A percentile compares a stretch with the other conserved stretches of the same genome.
These are phyloP conservation scores for Ustilago sp. DNA, from an alignment of 1,284 basidiomycete species.

Conservation along the genomic window DNA sequence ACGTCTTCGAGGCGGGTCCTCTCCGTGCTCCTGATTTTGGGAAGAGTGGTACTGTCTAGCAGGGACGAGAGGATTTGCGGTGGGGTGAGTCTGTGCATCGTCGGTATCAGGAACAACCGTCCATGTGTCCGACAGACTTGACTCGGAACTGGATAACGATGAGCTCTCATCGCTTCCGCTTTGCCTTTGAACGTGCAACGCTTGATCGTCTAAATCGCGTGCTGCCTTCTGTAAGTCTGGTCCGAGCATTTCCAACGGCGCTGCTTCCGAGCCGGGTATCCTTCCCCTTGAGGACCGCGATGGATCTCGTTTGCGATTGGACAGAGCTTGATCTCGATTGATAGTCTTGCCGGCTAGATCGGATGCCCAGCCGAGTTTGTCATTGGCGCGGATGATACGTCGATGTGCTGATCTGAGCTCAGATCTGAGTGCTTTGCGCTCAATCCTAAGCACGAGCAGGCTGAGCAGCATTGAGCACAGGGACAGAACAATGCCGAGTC, in stretches of 20 bases:
- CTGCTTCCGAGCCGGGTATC: background rate
- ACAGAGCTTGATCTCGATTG: conserved; percentile 25
- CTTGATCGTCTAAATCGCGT: conserved; percentile 28
- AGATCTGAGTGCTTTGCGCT: conserved; percentile 22
- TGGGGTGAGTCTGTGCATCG: conserved; percentile 10
- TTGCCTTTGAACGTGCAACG: background rate
- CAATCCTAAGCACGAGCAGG: conserved; percentile 25
- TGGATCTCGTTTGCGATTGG: conserved; percentile 32
- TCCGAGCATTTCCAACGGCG: conserved; percentile 19
- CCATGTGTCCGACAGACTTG: conserved; percentile 23
- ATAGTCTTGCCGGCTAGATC: conserved; percentile 27
- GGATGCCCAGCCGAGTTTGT: conserved; percentile 45
- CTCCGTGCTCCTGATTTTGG: background rate
- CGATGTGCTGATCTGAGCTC: conserved; percentile 39
- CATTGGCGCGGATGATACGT: conserved; percentile 43
- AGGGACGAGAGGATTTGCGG: background rate
- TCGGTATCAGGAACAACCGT: conserved; percentile 26
- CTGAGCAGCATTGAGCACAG: conserved; percentile 44
- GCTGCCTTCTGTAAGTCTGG: conserved; percentile 27
- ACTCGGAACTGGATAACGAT: conserved; percentile 8
- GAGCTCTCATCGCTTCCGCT: background rate
- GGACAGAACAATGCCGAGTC: conserved; percentile 52
- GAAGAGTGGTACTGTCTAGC: conserved; percentile 1
- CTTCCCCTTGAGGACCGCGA: background rate
- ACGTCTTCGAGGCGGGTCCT: background rate